phyloP scores from a whole-genome alignment of 2,329 filamentous ascomycete genomes.

The Cercospora zeina region DNA sequence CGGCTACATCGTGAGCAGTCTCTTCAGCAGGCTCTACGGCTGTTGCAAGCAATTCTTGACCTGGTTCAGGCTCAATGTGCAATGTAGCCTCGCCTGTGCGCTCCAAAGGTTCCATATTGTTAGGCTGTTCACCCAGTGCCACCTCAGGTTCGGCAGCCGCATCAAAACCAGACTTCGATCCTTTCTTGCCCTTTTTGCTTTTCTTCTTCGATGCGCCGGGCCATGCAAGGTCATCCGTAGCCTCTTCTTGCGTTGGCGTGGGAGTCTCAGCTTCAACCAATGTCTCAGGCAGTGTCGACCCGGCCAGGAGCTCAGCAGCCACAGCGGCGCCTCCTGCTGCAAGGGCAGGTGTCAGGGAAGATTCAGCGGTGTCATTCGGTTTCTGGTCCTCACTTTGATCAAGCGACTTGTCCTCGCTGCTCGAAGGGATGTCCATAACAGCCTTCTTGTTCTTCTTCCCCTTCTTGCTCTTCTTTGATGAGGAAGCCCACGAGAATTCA shows the following conservation, averaged over 20 bases:
- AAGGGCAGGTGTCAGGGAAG: background rate
- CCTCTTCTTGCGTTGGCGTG: background rate
- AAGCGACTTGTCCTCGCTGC: background rate
- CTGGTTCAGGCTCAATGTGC: background rate
- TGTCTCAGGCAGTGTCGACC: background rate
- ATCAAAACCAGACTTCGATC: constrained; percentile 9
- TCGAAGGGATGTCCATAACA: background rate
- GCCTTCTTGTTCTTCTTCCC: constrained; percentile 30
- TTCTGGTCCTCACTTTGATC: background rate
- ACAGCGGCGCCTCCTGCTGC: background rate
- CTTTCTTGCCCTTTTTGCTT: constrained; percentile 31
- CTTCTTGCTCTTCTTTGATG: constrained; percentile 31
- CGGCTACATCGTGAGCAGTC: background rate
- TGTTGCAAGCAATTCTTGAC: background rate
- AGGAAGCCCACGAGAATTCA: constrained; percentile 15
- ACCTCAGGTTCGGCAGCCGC: background rate
- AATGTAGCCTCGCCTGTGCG: background rate
- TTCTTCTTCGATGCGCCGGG: constrained; percentile 23
- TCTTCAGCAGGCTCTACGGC: background rate
- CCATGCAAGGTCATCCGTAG: constrained; percentile 19
- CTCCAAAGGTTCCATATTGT: background rate
- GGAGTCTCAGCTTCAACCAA: too few relatives aligned
- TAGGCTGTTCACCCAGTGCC: background rate
- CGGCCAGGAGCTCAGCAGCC: constrained; percentile 2
- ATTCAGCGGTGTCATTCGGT: background rate